Base-by-base conservation (phyloP, 2,329 filamentous ascomycete species). In the Periconia sp. region DNA sequence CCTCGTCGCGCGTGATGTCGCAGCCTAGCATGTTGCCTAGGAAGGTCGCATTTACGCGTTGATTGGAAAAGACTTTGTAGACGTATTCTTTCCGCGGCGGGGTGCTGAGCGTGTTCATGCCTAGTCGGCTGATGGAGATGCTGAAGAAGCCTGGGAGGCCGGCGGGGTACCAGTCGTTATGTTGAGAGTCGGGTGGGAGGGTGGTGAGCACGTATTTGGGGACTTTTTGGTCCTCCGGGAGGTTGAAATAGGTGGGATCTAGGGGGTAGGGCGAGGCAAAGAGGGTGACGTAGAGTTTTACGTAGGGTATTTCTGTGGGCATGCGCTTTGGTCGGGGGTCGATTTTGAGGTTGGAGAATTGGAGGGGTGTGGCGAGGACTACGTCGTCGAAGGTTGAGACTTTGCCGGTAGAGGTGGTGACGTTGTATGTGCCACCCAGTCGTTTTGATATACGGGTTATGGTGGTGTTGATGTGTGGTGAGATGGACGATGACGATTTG, bases 131-230 rank as follows among this genome's bases (percentile, higher is more conserved):
- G 1, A 86, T 87, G 56, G 87, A 94, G 57, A 96, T 84, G 51
- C 87, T 92, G 78, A 88, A 96, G 77, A 97, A 96, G 1, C 85
- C 85, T 0, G 88, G 79, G 19, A 80, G 84, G 0, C 90, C 91
- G 8, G 81, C 65, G 4, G 81, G 78, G 33, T 73, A 64, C 25
- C 57, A 56, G 38, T 61, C 50, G 36, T 75, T 71, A n/a, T 78
- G 66, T 10, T 26, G 13, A n/a, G 12, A 16, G 8, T 77, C 77
- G 2, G 77, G 70, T 2, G 80, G 82, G 0, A 96, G 79, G 0
- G 92, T 97, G 0, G 94, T 97, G 38, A 96, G 82, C 33, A 99
- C 81, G 15, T 82, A 84, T 46, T 83, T 83, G 0, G 94, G 94
- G 0, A 87, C 82, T 12, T 74, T 66, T 21, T 75, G 71, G n/a